Base-by-base conservation (phyloP, 1,284 basidiomycete species). In the Sanghuangporus sanghuang region DNA sequence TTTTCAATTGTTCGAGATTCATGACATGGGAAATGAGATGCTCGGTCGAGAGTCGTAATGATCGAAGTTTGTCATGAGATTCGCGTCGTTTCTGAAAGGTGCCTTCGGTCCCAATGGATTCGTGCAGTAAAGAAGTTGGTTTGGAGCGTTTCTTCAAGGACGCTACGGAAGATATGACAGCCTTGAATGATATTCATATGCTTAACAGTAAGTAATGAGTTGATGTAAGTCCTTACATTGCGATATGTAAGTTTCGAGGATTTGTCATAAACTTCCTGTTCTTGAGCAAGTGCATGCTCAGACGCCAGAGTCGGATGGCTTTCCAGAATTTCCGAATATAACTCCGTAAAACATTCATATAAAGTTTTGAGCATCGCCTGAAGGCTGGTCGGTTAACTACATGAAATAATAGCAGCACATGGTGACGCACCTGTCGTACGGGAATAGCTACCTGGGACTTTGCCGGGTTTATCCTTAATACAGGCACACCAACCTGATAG, bases 81-180 rank as follows among this genome's bases (percentile, higher is more conserved):
- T 88, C 87, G 38, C 75, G 75, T 16, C 87, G 86, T 12, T 79
- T 78, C 9, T 78, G 76, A 38, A 91, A 76, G 14, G 92, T 85
- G 9, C 76, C 81, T 62, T 93, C 85, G 0, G 93, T 95, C 3
- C 95, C 95, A 32, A 95, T 84, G 3, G 92, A 95, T 0, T 85
- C 79, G 70, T 94, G 89, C 0, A 80, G 77, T 21, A 82, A 69
- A 1, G 79, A 78, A 56, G 83, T 82, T 1, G 94, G 93, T 3
- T 78, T 72, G 0, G 82, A 72, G 0, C 95, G 86, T 68, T 85
- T 84, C 72, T 93, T 94, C 23, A 95, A 73, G 12, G 87, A 75
- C 6, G 86, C 87, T 59, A 90, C 82, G 59, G 85, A 86, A 56
- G 82, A 83, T 53, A 93, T 93, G 32, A 90, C 79, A 23, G 88